Evolutionary conservation across 352 stramenopile species (phyloP).

Genomic region (Phytophthora syringae): DNA sequence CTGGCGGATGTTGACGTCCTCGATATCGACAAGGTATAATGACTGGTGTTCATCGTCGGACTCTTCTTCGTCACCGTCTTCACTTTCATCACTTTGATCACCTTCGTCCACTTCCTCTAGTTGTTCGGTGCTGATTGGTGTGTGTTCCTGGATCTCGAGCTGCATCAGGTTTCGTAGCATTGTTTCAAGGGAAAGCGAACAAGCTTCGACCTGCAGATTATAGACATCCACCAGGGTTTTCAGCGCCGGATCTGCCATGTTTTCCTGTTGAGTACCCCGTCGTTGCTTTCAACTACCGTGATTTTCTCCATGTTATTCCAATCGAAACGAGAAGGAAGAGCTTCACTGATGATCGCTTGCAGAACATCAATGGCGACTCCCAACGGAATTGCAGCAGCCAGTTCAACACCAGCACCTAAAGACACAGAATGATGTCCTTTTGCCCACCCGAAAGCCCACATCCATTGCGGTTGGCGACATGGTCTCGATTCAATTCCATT

Average conservation of each 20-base stretch:
- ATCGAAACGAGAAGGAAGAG: constrained; percentile 17
- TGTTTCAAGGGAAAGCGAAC: constrained; percentile 1
- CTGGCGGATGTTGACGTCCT: constrained; percentile 6
- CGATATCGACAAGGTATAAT: constrained; percentile 15
- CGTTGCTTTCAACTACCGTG: background rate
- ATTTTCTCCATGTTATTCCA: background rate
- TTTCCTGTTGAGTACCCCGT: background rate
- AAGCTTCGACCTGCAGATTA: constrained; percentile 20
- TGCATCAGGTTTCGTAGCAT: constrained; percentile 6
- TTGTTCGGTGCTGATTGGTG: background rate
- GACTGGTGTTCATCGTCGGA: background rate
- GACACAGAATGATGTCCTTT: background rate
- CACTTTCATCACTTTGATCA: constrained; percentile 3
- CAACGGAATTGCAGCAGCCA: constrained; percentile 6
- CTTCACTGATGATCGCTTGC: constrained; percentile 22
- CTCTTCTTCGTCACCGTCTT: constrained; percentile 6
- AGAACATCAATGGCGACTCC: constrained; percentile 18
- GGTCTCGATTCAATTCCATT: background rate
- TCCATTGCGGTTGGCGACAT: constrained; percentile 17
- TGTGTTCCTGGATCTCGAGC: background rate
- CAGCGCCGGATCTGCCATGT: background rate
- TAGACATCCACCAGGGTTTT: constrained; percentile 6
- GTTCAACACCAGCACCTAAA: constrained; percentile 1
- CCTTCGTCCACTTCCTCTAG: constrained; percentile 5
- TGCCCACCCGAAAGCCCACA: constrained; percentile 26